Base-by-base conservation (phyloP, 139 green algal species). In the Yamagishiella unicocca region DNA sequence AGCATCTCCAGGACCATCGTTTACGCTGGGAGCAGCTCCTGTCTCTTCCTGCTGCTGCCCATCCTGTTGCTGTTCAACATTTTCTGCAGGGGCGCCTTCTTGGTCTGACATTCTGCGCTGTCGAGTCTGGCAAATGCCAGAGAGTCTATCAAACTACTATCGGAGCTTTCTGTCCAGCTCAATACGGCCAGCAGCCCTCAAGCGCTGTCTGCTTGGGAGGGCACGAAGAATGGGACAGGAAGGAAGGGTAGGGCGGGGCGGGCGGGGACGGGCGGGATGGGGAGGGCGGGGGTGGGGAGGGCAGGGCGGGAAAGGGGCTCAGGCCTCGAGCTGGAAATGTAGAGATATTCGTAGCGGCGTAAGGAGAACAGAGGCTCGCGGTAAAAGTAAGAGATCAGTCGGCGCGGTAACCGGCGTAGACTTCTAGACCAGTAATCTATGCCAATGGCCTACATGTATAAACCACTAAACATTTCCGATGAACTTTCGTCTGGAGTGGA, bases 241-340 rank as follows among this genome's bases (percentile, higher is more conserved):
- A 25, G 43, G 40, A 64, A 64, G 35, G n/a, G 45, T 42, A 40
- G 72, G 72, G 43, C 45, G 72, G 79, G 79, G 4, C n/a, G 79
- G 79, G 79, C 22, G 79, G 77, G 77, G 62, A 58, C 4, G 61
- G 58, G 21, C 24, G 19, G 79, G 79, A 7, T 19, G 40, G 79
- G 79, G 61, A 35, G 55, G 77, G 77, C 35, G 53, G 79, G 76
- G 79, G 31, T 38, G 61, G 79, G 77, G 42, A 73, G 77, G 77
- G 77, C 55, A 55, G 77, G 77, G 62, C 35, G 78, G 58, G 55
- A 54, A 67, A 40, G 22, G 62, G 79, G 40, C 61, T 85, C 79
- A 85, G 79, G 78, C 79, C 79, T 85, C 58, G 46, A 45, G 66
- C 66, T 70, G 25, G 25, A 9, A n/a, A 37, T 22, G 27, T 38